Evolutionary conservation across 768 basidiomycete species (phyloP).

Genomic region (Lactarius evosmus): DNA sequence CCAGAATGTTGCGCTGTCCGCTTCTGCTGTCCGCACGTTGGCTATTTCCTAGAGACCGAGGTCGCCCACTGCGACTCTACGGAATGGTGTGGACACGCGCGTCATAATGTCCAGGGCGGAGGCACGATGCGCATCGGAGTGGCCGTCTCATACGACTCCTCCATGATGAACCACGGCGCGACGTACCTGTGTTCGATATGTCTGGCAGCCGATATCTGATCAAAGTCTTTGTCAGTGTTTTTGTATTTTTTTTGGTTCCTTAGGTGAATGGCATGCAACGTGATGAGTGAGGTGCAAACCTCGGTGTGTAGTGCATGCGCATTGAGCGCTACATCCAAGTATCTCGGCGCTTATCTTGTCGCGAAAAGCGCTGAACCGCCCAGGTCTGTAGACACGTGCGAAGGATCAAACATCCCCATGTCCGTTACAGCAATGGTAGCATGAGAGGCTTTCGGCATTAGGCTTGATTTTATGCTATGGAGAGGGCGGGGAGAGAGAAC

Average conservation of each 20-base stretch:
- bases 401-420: constrained; percentile 16
- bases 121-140: too few species aligned
- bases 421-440: neutral
- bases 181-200: too few species aligned
- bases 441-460: neutral
- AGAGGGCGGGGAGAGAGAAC: constrained; percentile 11
- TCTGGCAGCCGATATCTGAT: constrained; percentile 43
- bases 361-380: constrained; percentile 30
- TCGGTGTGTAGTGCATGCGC: constrained; percentile 41
- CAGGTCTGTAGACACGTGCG: neutral
- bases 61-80: constrained; percentile 34
- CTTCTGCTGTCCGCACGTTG: constrained; percentile 28
- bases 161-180: constrained; percentile 45
- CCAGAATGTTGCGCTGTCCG: constrained; percentile 37
- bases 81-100: constrained; percentile 46
- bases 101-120: constrained; percentile 41
- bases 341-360: constrained; percentile 35
- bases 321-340: constrained; percentile 30
- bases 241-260: too few species aligned
- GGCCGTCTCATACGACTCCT: constrained; percentile 41
- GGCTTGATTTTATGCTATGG: neutral
- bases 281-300: constrained; percentile 42
- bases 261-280: too few species aligned
- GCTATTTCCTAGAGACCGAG: constrained; percentile 31
- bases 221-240: too few species aligned